Evolutionary conservation across 139 green algal species (phyloP).

Genomic region (Closterium sp.): DNA sequence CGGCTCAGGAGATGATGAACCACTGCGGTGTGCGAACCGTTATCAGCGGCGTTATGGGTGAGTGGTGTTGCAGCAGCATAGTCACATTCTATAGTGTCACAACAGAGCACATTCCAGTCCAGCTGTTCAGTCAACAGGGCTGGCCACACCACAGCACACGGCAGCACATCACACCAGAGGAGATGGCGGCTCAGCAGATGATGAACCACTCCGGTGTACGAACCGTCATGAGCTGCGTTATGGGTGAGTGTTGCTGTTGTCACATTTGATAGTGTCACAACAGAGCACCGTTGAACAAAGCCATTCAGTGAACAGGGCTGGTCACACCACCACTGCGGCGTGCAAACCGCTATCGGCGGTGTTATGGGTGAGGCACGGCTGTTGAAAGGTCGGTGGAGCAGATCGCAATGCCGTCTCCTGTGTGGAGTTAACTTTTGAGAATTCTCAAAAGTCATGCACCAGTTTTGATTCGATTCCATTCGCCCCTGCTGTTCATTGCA

Average conservation of each 20-base stretch:
- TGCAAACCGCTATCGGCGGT: constrained; percentile 68
- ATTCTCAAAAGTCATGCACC: too few species aligned
- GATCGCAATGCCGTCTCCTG: too few species aligned
- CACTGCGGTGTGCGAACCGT: constrained; percentile 83
- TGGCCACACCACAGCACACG: constrained; percentile 56
- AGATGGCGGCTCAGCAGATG: constrained; percentile 74
- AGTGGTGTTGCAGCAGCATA: background rate
- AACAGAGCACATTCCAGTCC: constrained; percentile 20
- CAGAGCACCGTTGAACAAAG: too few species aligned
- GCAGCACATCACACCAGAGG: constrained; percentile 72
- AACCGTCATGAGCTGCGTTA: constrained; percentile 70
- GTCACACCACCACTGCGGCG: constrained; percentile 91
- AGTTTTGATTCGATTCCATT: too few species aligned
- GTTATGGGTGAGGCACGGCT: too few species aligned
- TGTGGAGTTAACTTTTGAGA: too few species aligned
- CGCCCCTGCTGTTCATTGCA: too few species aligned
- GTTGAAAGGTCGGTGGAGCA: too few species aligned
- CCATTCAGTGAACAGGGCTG: background rate
- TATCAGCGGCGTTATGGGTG: constrained; percentile 76
- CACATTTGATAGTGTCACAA: too few species aligned
- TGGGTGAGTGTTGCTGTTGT: constrained; percentile 58
- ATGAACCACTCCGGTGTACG: constrained; percentile 92
- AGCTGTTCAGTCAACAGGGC: constrained; percentile 65
- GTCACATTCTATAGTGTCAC: background rate
- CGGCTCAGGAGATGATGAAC: constrained; percentile 85